A percentile compares a stretch with the other conserved stretches of the same genome.
Evolutionary conservation across 192 early-diverging fungal species (phyloP).

Genomic region (Backusella circina): DNA sequence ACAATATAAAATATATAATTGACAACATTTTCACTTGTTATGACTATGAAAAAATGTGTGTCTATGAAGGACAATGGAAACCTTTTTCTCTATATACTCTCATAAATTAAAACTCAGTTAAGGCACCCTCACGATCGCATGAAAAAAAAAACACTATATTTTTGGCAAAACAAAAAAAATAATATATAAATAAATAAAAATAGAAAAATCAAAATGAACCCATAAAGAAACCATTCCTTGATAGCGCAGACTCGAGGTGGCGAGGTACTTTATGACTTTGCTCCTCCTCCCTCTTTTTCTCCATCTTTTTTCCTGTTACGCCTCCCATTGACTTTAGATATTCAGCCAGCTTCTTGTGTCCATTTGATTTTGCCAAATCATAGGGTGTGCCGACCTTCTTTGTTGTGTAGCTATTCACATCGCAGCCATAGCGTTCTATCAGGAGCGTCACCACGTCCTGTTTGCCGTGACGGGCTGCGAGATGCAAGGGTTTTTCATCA

Average conservation of each 20-base stretch:
- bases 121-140: neutral
- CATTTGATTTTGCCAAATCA: constrained; percentile 23
- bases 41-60: too few species aligned
- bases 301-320: constrained; percentile 20
- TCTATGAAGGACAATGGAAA: too few species aligned
- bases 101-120: neutral
- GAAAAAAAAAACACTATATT: neutral
- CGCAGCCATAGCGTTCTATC: constrained; percentile 18
- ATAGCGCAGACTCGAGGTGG: constrained; percentile 20
- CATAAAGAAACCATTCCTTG: constrained; percentile 19
- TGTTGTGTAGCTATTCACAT: constrained; percentile 23
- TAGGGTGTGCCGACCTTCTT: constrained; percentile 21
- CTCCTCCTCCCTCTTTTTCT: constrained; percentile 28
- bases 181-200: neutral
- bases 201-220: neutral
- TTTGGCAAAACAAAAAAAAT: neutral
- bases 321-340: constrained; percentile 23
- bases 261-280: constrained; percentile 13
- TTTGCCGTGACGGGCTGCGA: constrained; percentile 24
- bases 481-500: constrained; percentile 28
- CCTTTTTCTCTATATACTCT: neutral
- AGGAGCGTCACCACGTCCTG: constrained; percentile 15
- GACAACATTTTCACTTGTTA: too few species aligned
- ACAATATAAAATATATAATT: too few species aligned
- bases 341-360: constrained; percentile 17